Conservation (phyloP, 768 basidiomycete genomes). For the Serendipita sp. region DNA sequence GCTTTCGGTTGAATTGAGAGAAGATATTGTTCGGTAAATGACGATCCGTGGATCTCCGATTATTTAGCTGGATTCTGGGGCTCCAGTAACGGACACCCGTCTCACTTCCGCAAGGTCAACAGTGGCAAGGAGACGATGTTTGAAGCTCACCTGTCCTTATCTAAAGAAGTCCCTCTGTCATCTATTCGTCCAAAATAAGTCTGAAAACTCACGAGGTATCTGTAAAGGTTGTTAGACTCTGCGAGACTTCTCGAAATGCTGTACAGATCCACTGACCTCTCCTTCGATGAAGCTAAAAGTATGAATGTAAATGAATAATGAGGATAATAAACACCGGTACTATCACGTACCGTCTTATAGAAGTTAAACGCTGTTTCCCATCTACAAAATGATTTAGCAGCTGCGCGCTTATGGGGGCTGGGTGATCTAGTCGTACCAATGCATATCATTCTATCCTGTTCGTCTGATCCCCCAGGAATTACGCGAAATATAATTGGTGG, state of each 20-base stretch:
- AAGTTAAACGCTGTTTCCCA: slow-evolving; percentile 66
- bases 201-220: slow-evolving; percentile 37
- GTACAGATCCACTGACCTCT: slow-evolving; percentile 29
- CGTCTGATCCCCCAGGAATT: slow-evolving; percentile 32
- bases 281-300: slow-evolving; percentile 53
- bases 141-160: slow-evolving; percentile 33
- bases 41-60: background rate
- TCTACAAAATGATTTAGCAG: slow-evolving; percentile 36
- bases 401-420: slow-evolving; percentile 23
- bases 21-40: background rate
- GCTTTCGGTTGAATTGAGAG: slow-evolving; percentile 29
- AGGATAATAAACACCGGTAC: background rate
- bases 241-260: background rate
- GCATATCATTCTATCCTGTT: slow-evolving; percentile 28
- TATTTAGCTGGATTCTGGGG: background rate
- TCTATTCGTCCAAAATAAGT: background rate
- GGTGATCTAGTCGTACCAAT: slow-evolving; percentile 20
- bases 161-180: slow-evolving; percentile 14
- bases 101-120: slow-evolving; percentile 34
- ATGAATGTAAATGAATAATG: too few relatives aligned
- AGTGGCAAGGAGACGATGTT: background rate
- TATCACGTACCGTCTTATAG: slow-evolving; percentile 42
- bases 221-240: slow-evolving; percentile 16
- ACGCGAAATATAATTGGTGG: slow-evolving; percentile 65
- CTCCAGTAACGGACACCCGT: slow-evolving; percentile 30